Percentiles rank a stretch among this genome's conserved stretches.
These are phyloP conservation scores for Leptoxyphium fumago DNA, from an alignment of 2,329 filamentous ascomycete species.

Conservation along the genomic window DNA sequence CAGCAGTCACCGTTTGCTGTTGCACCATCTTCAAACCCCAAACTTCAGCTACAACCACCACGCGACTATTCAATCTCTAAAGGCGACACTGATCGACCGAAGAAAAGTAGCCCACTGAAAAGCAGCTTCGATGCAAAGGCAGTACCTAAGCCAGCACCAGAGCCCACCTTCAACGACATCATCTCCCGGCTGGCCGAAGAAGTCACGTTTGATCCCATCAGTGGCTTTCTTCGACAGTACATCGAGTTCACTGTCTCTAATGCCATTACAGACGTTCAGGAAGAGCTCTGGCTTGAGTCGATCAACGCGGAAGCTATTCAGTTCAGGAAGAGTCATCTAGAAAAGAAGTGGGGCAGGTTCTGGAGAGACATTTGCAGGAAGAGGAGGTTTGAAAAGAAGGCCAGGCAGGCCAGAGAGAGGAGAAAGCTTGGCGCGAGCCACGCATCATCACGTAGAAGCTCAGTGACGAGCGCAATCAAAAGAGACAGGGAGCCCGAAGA, in stretches of 20 bases:
- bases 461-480: neutral
- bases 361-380: conserved; percentile 25
- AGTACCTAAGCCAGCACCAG: neutral
- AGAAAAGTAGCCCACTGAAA: neutral
- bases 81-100: neutral
- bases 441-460: neutral
- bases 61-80: neutral
- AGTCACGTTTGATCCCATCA: conserved; percentile 22
- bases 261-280: conserved; percentile 20
- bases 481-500: conserved; percentile 1
- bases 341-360: conserved; percentile 20
- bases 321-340: conserved; percentile 18
- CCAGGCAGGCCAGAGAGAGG: conserved; percentile 22
- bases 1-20: conserved; percentile 1
- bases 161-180: conserved; percentile 14
- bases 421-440: conserved; percentile 1
- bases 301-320: conserved; percentile 15
- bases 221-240: conserved; percentile 31
- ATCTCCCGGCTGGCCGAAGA: conserved; percentile 21
- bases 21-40: neutral
- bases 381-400: conserved; percentile 20
- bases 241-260: conserved; percentile 25
- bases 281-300: conserved; percentile 18
- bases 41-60: neutral
- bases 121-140: neutral